phyloP scores from a whole-genome alignment of 2,329 filamentous ascomycete genomes.

The Fusarium incarnatum region DNA sequence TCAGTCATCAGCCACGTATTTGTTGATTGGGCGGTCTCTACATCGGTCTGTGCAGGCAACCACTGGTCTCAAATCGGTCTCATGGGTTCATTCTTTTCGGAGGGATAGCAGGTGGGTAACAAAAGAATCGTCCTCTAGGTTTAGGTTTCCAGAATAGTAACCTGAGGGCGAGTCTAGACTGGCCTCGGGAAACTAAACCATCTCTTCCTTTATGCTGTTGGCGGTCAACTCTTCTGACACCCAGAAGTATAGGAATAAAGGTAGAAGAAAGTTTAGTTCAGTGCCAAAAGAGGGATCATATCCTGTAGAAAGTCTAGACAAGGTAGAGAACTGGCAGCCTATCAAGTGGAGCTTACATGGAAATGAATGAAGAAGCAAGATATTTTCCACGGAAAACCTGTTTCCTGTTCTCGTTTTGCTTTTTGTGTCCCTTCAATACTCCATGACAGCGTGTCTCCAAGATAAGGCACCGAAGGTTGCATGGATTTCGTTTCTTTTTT shows the following conservation, averaged over 20 bases:
- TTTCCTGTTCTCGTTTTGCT: neutral
- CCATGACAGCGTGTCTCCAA: neutral
- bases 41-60: no score
- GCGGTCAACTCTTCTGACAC: no score
- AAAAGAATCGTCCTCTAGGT: no score
- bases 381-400: neutral
- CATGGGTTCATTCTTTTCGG: no score
- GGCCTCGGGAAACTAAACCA: no score
- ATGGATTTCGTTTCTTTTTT: neutral
- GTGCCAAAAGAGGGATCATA: neutral
- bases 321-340: neutral
- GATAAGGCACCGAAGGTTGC: accelerated
- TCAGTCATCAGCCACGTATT: neutral
- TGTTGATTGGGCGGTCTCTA: neutral
- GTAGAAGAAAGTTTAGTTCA: neutral
- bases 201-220: no score
- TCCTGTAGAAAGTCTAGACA: neutral
- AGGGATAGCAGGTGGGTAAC: no score
- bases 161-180: no score
- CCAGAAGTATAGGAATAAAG: no score
- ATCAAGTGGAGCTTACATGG: neutral
- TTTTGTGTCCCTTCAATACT: accelerated
- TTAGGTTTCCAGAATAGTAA: no score
- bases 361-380: neutral
- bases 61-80: no score